phyloP scores from a whole-genome alignment of 163 green algal genomes.

The Scenedesmus sp. region DNA sequence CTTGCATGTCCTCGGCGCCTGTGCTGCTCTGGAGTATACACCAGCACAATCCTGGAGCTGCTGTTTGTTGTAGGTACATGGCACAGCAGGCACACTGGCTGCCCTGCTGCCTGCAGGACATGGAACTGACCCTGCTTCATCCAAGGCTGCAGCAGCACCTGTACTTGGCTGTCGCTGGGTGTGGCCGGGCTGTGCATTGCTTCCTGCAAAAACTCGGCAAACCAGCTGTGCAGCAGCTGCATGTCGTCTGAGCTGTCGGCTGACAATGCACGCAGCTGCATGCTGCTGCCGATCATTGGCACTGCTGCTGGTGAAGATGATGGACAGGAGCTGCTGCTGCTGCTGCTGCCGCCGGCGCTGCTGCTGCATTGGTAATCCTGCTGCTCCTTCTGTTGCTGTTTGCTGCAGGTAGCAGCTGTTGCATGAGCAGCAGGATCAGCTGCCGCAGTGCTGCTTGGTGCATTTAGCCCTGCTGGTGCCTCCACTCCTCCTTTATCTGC shows the following conservation, averaged over 20 bases:
- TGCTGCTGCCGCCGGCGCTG: background rate
- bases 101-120: constrained; percentile 3
- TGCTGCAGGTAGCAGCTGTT: background rate
- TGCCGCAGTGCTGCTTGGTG: background rate
- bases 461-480: background rate
- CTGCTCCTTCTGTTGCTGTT: background rate
- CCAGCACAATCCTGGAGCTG: constrained; percentile 23
- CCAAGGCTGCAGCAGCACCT: background rate
- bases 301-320: background rate
- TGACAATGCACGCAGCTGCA: background rate
- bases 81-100: background rate
- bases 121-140: background rate
- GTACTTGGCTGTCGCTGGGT: background rate
- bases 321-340: background rate
- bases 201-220: background rate
- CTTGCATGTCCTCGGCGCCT: constrained; percentile 11
- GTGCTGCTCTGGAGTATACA: constrained; percentile 9
- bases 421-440: background rate
- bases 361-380: background rate
- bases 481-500: background rate
- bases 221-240: background rate
- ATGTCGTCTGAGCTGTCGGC: background rate
- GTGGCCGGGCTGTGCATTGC: background rate
- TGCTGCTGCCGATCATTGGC: background rate
- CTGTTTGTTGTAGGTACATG: constrained; percentile 26